phyloP scores from a whole-genome alignment of 805 yeast species.

The Brettanomyces anomalus region DNA sequence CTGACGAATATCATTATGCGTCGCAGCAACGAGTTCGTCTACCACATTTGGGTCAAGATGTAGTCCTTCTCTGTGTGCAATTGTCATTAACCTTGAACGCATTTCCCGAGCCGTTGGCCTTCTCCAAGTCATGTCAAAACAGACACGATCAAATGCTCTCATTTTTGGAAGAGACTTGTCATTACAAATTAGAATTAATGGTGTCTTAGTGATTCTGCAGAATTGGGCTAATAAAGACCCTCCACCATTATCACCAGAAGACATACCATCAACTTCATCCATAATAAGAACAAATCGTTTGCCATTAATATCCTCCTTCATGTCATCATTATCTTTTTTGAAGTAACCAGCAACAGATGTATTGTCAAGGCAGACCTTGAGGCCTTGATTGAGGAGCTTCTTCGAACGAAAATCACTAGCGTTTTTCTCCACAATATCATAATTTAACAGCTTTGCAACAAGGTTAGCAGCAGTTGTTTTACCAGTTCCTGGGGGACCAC shows the following conservation, averaged over 20 bases:
- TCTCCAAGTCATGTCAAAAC: constrained; percentile 75
- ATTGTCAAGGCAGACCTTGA: constrained; percentile 67
- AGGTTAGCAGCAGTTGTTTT: constrained; percentile 78
- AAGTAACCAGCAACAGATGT: constrained; percentile 79
- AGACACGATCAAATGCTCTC: constrained; percentile 86
- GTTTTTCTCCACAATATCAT: constrained; percentile 67
- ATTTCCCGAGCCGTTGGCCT: constrained; percentile 81
- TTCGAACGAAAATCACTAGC: constrained; percentile 91
- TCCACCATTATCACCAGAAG: constrained; percentile 98
- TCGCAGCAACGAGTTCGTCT: constrained; percentile 75
- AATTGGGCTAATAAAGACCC: constrained; percentile 88
- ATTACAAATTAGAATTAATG: constrained; percentile 88
- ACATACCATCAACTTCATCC: constrained; percentile 99
- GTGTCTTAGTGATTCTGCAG: constrained; percentile 78
- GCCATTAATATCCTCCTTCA: constrained; percentile 16
- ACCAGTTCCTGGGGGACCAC: constrained; percentile 86
- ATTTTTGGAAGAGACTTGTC: constrained; percentile 88
- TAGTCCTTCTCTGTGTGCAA: constrained; percentile 77
- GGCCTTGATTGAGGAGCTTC: constrained; percentile 54
- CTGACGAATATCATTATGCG: constrained; percentile 89
- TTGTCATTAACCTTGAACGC: constrained; percentile 78
- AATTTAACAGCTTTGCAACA: constrained; percentile 60
- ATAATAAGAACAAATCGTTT: constrained; percentile 73
- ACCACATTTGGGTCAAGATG: constrained; percentile 72
- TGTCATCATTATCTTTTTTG: constrained; percentile 18